Evolutionary conservation across 2,329 filamentous ascomycete species (phyloP), one percentile per base, ranked within the genome.

Genomic region (Penicillium sp.): DNA sequence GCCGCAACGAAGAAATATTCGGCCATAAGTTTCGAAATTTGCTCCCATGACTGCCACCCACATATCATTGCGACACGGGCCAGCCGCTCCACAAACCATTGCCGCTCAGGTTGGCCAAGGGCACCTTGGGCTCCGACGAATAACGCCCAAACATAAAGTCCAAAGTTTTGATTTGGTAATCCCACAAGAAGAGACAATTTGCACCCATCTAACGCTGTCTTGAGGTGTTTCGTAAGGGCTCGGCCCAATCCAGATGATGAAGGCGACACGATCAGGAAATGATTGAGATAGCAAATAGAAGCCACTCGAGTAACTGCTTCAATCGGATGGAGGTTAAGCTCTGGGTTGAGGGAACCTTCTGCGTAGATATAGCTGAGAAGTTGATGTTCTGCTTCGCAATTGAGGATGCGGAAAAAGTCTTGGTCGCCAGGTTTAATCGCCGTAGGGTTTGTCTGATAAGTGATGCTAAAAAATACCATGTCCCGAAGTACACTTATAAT

Each of bases 301-400:
- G 69, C 66, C 30, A 71, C 61, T 25, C 71, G 66, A 28, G 67
- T 64, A 46, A 72, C 61, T 9, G 62, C 59, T 56, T 73, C 71
- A 30, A 72, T 52, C 3, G 69, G 66, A 54, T 69, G 57, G 17
- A 67, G 45, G 11, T 57, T 53, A 14, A 60, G 35, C 14, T 54
- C 42, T 7, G 50, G 43, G 11, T 35, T 48, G 12, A 38, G 26
- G 16, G 46, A 26, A 12, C 42, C 41, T 22, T 59, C 56, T 16
- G 55, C 31, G 45, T 72, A 73, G 22, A 73, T 66, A 55, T 76
- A 75, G 30, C 69, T 72, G 7, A 75, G 60, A 17, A 75, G 65
- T 54, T 73, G 72, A 50, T 74, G 69, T 57, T 76, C 73, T 19
- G 69, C 56, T 57, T 74, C 70, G 52, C 66, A 69, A 37, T 66